These are phyloP conservation scores for Huntiella savannae DNA, from an alignment of 2,329 filamentous ascomycete genomes.

Conservation along the genomic window DNA sequence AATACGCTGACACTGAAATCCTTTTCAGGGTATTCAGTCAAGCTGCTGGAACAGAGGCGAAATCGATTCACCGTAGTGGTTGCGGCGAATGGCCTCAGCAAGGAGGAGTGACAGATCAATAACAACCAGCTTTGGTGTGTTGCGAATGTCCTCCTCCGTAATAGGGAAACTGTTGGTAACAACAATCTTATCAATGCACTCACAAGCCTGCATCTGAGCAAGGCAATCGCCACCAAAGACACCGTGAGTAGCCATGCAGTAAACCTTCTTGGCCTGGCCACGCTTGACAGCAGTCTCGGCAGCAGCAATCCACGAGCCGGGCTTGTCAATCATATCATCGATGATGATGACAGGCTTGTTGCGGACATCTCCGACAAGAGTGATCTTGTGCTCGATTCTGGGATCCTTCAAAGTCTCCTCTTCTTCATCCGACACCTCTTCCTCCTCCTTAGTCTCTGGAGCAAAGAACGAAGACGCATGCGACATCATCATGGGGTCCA, in stretches of 20 bases:
- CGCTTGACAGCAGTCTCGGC: conserved; percentile 92
- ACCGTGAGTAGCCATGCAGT: conserved; percentile 93
- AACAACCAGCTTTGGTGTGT: conserved; percentile 66
- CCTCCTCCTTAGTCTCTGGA: conserved; percentile 51
- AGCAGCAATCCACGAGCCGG: conserved; percentile 89
- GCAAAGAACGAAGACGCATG: conserved; percentile 66
- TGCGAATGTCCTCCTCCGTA: conserved; percentile 47
- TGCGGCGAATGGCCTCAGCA: conserved; percentile 81
- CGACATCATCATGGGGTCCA: conserved; percentile 67
- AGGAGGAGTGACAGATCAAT: conserved; percentile 78
- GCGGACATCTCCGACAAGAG: conserved; percentile 85
- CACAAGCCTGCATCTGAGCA: conserved; percentile 75
- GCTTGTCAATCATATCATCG: conserved; percentile 98
- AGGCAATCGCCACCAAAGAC: conserved; percentile 82
- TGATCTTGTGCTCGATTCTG: conserved; percentile 83
- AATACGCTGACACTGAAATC: too few species aligned
- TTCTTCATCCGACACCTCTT: conserved; percentile 74
- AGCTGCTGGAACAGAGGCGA: conserved; percentile 50
- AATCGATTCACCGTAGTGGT: conserved; percentile 86
- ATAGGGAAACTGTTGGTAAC: conserved; percentile 98
- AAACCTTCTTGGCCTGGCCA: conserved; percentile 79
- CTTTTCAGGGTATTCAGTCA: conserved; percentile 23
- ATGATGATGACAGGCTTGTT: conserved; percentile 81
- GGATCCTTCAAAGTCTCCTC: conserved; percentile 72
- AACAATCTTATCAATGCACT: conserved; percentile 83